Conservation (phyloP, 106 monocot genomes). For the Agapanthus africanus region DNA sequence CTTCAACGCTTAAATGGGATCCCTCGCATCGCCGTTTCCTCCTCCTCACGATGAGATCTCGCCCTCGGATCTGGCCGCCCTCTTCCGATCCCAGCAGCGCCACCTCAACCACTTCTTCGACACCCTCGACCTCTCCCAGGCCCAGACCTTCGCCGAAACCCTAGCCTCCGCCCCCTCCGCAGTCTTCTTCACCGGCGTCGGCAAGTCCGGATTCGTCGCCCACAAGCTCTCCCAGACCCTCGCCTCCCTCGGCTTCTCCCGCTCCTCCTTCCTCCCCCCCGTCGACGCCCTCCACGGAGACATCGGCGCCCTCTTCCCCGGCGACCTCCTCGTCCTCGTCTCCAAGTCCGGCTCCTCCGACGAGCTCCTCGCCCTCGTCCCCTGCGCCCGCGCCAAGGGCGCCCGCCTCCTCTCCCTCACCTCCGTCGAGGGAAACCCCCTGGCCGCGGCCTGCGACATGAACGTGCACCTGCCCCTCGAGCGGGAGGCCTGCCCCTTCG, state of each 20-base stretch:
- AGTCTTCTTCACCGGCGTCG: slow-evolving; percentile 78
- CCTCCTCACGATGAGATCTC: background rate
- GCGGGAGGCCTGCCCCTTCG: slow-evolving; percentile 71
- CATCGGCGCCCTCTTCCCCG: slow-evolving; percentile 56
- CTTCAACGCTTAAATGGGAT: too few species aligned
- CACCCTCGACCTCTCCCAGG: slow-evolving; percentile 44
- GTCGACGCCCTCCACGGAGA: slow-evolving; percentile 89
- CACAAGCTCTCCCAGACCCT: slow-evolving; percentile 64
- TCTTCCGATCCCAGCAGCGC: slow-evolving; percentile 53
- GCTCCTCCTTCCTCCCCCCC: slow-evolving; percentile 61
- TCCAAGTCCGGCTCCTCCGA: slow-evolving; percentile 89
- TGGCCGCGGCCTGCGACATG: slow-evolving; percentile 42
- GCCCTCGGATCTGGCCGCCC: slow-evolving; percentile 28
- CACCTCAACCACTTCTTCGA: slow-evolving; percentile 75
- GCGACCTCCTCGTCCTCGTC: slow-evolving; percentile 59
- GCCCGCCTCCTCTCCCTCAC: slow-evolving; percentile 62
- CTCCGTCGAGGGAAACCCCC: slow-evolving; percentile 40
- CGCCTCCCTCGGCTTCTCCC: slow-evolving; percentile 65
- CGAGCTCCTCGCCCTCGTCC: slow-evolving; percentile 60
- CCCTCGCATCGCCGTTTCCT: background rate
- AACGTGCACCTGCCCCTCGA: slow-evolving; percentile 63
- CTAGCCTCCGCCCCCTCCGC: slow-evolving; percentile 50
- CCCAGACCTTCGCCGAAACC: slow-evolving; percentile 46
- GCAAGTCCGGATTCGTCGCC: slow-evolving; percentile 81
- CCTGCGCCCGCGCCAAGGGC: slow-evolving; percentile 69